These are phyloP conservation scores for Cryptococcus depauperatus DNA, from an alignment of 1,284 basidiomycete species.

Conservation along the genomic window DNA sequence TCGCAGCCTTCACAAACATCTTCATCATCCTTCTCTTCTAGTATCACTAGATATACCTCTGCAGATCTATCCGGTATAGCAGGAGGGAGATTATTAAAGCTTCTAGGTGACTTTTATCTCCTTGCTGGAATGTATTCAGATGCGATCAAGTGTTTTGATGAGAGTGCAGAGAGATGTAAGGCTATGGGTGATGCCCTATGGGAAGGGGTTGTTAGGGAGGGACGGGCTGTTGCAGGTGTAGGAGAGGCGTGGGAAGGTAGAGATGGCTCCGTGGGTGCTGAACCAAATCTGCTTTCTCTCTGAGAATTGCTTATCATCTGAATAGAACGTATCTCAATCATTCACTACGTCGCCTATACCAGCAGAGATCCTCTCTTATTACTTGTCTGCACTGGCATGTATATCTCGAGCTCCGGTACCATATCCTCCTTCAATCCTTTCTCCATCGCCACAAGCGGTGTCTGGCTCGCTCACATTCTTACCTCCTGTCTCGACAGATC, in stretches of 20 bases:
- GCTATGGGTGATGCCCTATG: conserved; percentile 66
- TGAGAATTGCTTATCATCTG: background rate
- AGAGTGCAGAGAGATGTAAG: conserved; percentile 66
- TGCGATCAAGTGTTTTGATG: conserved; percentile 73
- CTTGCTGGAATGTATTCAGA: conserved; percentile 72
- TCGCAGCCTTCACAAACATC: background rate
- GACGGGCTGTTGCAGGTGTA: conserved; percentile 65
- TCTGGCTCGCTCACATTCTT: conserved; percentile 24
- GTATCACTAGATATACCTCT: conserved; percentile 25
- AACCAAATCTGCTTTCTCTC: background rate
- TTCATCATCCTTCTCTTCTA: background rate
- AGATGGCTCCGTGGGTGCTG: conserved; percentile 56
- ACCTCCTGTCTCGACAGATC: conserved; percentile 12
- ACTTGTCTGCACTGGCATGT: conserved; percentile 32
- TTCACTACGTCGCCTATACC: conserved; percentile 37
- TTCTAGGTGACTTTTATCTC: conserved; percentile 79
- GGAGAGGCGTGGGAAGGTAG: conserved; percentile 72
- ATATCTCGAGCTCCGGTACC: conserved; percentile 31
- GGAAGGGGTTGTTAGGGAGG: conserved; percentile 79
- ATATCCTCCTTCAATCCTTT: conserved; percentile 34
- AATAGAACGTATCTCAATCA: conserved; percentile 27
- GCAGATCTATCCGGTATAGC: conserved; percentile 33
- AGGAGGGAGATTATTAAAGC: conserved; percentile 61
- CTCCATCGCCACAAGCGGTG: conserved; percentile 26
- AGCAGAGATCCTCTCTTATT: conserved; percentile 36